Conservation (phyloP, 345 rosid species). For the Populus davidiana region DNA sequence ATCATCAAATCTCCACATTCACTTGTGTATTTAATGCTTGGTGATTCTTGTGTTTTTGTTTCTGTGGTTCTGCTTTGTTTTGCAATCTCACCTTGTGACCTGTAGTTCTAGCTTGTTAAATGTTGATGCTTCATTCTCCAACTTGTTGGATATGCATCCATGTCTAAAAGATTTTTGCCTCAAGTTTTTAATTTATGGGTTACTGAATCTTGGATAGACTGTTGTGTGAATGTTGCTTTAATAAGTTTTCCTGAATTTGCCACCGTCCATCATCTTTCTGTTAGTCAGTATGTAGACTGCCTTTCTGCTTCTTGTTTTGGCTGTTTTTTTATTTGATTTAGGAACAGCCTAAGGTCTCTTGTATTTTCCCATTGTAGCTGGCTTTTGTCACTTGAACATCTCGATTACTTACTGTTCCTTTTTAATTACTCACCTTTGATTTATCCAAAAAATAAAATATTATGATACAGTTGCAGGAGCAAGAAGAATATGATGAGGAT, state of each 20-base stretch:
- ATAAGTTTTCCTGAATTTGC: not conserved
- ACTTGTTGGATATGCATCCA: not conserved
- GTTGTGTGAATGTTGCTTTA: not conserved
- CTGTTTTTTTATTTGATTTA: not conserved
- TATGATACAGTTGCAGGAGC: slow-evolving; percentile 56
- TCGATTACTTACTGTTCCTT: not conserved
- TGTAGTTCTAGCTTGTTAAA: not conserved
- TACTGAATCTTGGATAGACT: not conserved
- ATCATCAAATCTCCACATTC: not conserved
- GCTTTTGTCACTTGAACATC: not conserved
- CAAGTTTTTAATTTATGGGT: not conserved
- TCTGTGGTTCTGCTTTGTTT: not conserved
- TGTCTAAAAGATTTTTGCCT: not conserved
- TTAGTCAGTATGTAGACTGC: too few relatives aligned
- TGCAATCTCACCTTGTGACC: not conserved
- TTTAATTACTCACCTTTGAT: not conserved
- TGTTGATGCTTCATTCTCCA: not conserved
- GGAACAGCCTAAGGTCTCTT: not conserved
- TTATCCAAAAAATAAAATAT: not conserved
- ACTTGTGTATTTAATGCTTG: not conserved
- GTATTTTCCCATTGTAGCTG: not conserved
- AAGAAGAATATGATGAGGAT: slow-evolving; percentile 93
- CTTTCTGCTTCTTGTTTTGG: too few relatives aligned
- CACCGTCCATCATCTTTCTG: not conserved
- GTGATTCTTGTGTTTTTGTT: not conserved